Evolutionary conservation across 345 rosid species (phyloP).

Genomic region (Toxicodendron radicans): DNA sequence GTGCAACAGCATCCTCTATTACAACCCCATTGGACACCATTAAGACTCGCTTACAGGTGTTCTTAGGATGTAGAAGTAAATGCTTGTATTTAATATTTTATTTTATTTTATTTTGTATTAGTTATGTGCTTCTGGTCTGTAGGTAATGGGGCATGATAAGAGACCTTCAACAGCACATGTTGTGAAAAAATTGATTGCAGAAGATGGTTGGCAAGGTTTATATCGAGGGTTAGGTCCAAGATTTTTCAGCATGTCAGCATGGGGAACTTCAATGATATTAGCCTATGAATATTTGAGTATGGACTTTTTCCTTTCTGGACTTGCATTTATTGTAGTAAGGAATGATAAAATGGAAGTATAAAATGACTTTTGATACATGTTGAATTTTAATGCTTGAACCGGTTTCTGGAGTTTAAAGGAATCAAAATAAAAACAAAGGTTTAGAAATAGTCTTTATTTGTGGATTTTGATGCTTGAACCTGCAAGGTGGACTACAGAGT

Average conservation of each 20-base stretch:
- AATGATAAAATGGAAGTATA: not conserved
- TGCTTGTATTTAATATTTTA: not conserved
- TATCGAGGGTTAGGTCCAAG: conserved; percentile 95
- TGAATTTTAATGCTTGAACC: not conserved
- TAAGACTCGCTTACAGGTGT: conserved; percentile 95
- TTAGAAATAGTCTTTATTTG: not conserved
- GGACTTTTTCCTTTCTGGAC: conserved; percentile 26
- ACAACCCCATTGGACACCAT: conserved; percentile 95
- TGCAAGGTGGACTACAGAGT: not conserved
- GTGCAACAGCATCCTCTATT: conserved; percentile 92
- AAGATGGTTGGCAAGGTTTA: conserved; percentile 94
- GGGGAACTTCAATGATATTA: conserved; percentile 99
- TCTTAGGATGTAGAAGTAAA: conserved; percentile 13
- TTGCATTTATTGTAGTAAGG: not conserved
- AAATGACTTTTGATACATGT: not conserved
- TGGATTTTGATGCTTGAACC: not conserved
- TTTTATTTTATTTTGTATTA: not conserved
- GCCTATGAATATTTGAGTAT: conserved; percentile 96
- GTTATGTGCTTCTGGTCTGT: conserved; percentile 16
- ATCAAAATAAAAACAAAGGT: not conserved
- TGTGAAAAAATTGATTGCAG: conserved; percentile 66
- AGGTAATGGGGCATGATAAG: conserved; percentile 89
- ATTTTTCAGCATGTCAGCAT: conserved; percentile 96
- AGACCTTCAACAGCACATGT: conserved; percentile 70
- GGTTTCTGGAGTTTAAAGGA: not conserved